Conservation (phyloP, 371 early-diverging fungal species). For the Zychaea mexicana region DNA sequence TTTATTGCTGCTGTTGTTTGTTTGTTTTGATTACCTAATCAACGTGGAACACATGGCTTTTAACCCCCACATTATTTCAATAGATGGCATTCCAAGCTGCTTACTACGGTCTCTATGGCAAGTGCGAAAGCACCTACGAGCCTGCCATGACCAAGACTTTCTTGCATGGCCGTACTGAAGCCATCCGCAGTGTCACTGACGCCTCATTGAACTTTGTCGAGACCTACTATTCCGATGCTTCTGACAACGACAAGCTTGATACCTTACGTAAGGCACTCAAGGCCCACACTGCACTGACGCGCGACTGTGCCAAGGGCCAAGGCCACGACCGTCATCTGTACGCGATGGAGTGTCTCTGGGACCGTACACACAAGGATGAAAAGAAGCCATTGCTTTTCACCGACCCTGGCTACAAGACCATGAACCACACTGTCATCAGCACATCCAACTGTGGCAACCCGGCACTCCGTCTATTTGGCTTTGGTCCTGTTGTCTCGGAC, state of each 20-base stretch:
- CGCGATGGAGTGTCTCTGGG: constrained; percentile 67
- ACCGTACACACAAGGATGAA: constrained; percentile 51
- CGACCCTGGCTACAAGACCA: constrained; percentile 61
- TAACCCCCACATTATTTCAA: neutral
- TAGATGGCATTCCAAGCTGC: constrained; percentile 94
- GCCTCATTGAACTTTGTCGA: constrained; percentile 76
- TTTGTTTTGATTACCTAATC: neutral
- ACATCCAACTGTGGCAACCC: constrained; percentile 90
- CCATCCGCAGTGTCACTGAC: constrained; percentile 78
- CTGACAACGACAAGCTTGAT: constrained; percentile 48
- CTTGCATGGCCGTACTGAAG: constrained; percentile 87
- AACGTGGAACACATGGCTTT: neutral
- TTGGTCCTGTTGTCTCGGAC: constrained; percentile 91
- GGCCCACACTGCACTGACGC: constrained; percentile 74
- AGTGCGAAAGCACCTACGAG: constrained; percentile 82
- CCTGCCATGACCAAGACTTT: constrained; percentile 85
- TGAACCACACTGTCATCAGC: constrained; percentile 78
- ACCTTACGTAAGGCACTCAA: constrained; percentile 64
- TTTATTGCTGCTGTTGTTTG: too few species aligned
- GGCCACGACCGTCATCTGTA: constrained; percentile 91
- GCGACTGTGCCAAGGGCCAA: constrained; percentile 68
- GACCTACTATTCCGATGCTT: constrained; percentile 59
- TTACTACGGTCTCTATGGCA: constrained; percentile 84
- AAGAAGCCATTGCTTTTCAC: constrained; percentile 71
- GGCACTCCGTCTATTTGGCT: constrained; percentile 84